Evolutionary conservation across 2,329 filamentous ascomycete species (phyloP), one percentile per base, ranked within the genome.

Genomic region (Cryphonectria nitschkei): DNA sequence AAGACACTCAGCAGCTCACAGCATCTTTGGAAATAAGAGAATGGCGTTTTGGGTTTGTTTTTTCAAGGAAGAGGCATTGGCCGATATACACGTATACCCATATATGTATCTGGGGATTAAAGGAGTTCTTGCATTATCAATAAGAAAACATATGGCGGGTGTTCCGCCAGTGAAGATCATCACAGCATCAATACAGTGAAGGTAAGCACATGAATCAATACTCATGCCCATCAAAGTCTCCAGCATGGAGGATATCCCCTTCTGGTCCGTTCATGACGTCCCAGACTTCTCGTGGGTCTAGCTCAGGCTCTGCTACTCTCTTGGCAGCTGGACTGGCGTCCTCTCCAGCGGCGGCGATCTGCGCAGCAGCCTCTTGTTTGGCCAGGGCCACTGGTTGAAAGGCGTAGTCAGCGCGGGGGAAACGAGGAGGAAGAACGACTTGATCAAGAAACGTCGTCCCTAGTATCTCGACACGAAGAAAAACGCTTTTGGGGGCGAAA

Each of bases 191-290:
- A 26, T 39, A 32, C 19, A 41, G 9, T 19, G 13, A 4, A 32
- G 26, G 13, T 50, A 65, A n/a, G 8, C n/a, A 50, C 46, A 43
- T 19, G 29, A 58, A 41, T 64, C 61, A 64, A 46, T 43, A 46
- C 22, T 29, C 9, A 43, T 13, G 1, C 26, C 37, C 8, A 34
- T 72, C 78, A 72, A 80, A 86, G 19, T 83, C 77, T 2, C 84
- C 84, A 1, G 84, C 84, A 56, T 85, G 83, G 0, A 86, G 78
- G 3, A 85, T 68, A n/a, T 85, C 84, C 0, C 76, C 78, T 0
- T 78, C 78, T 41, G 79, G 70, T 5, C 80, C 83, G 69, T 86
- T 87, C 77, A 85, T 82, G 2, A 73, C 69, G 13, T 83, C 77
- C 85, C 85, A 87, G n/a, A 86, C 41, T 0, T 79, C 75, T 1